Evolutionary conservation across 2,329 filamentous ascomycete species (phyloP), one percentile per base, ranked within the genome.

Genomic region (Stachybotrys elegans): DNA sequence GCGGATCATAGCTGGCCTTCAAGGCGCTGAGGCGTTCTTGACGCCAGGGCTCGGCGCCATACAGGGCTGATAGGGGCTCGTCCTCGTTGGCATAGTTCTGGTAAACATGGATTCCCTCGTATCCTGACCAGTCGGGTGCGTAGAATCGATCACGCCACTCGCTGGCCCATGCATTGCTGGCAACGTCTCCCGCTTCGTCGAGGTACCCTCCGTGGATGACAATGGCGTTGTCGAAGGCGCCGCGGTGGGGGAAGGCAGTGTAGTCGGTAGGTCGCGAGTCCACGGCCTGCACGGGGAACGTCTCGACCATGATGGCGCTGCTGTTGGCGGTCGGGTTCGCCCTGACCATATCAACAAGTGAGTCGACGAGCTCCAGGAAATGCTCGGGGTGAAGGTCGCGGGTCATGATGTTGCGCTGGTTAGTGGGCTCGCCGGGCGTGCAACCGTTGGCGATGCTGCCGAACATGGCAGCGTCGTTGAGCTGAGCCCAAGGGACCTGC

Each of bases 301-400:
- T 72, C 52, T 81, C 77, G 43, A 79, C 73, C 68, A 79, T 72
- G 59, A 79, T 73, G 37, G 79, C 61, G 3, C 55, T 56, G n/a
- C 43, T 43, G 38, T 39, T 49, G 27, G 56, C 55, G 11, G 51
- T 14, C 1, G 43, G 34, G 0, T 44, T 37, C 2, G 49, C 52
- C n/a, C 50, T 47, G 5, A 36, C 43, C 13, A 36, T n/a, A 9
- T n/a, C 32, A 6, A 36, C 14, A 3, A 36, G 32, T 17, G 32
- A 36, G 32, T 36, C 32, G 32, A 16, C 11, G 32, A 19, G 32
- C 17, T 36, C 17, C 32, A 36, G 32, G 32, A 36, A 36, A 36
- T 36, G 17, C 32, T 36, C 17, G 17, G 3, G 14, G 32, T 36
- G 32, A 5, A 36, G 32, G 32, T 29, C 25, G 11, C 32, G 13